These are phyloP conservation scores for Leptosphaerulina australis DNA, from an alignment of 2,329 filamentous ascomycete genomes.

Conservation along the genomic window DNA sequence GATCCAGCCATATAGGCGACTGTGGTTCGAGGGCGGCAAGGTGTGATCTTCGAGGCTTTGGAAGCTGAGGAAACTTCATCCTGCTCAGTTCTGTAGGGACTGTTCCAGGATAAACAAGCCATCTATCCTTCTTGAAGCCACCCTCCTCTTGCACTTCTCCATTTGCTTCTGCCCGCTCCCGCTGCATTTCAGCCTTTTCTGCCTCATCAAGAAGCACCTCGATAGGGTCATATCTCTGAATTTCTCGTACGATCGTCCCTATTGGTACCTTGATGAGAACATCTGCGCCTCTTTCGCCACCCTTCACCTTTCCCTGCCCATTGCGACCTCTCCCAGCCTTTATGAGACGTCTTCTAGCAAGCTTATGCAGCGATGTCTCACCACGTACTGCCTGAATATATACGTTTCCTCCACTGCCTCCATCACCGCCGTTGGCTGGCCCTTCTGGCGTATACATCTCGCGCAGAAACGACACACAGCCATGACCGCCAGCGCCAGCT, in stretches of 20 bases:
- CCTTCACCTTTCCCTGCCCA: constrained; percentile 73
- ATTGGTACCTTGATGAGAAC: constrained; percentile 88
- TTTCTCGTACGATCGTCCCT: constrained; percentile 85
- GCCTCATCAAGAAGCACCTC: constrained; percentile 65
- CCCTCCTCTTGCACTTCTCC: constrained; percentile 38
- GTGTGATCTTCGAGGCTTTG: constrained; percentile 61
- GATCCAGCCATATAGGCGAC: constrained; percentile 67
- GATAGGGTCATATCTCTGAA: constrained; percentile 77
- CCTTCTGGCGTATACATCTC: constrained; percentile 90
- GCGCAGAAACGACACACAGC: constrained; percentile 91
- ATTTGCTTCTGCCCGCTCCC: constrained; percentile 25
- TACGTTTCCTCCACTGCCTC: constrained; percentile 86
- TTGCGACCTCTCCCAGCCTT: constrained; percentile 78
- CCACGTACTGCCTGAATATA: constrained; percentile 93
- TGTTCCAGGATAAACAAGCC: constrained; percentile 83
- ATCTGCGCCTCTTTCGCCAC: constrained; percentile 84
- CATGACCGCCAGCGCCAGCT: constrained; percentile 83
- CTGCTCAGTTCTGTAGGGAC: constrained; percentile 71
- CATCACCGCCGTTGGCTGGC: constrained; percentile 92
- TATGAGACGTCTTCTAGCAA: constrained; percentile 76
- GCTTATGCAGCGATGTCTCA: constrained; percentile 91
- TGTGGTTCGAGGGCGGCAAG: constrained; percentile 72
- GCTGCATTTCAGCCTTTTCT: constrained; percentile 34
- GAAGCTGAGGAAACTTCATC: constrained; percentile 63
- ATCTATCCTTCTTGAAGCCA: constrained; percentile 69